Base-by-base conservation (phyloP, 768 basidiomycete species). In the Trametes gibbosa region DNA sequence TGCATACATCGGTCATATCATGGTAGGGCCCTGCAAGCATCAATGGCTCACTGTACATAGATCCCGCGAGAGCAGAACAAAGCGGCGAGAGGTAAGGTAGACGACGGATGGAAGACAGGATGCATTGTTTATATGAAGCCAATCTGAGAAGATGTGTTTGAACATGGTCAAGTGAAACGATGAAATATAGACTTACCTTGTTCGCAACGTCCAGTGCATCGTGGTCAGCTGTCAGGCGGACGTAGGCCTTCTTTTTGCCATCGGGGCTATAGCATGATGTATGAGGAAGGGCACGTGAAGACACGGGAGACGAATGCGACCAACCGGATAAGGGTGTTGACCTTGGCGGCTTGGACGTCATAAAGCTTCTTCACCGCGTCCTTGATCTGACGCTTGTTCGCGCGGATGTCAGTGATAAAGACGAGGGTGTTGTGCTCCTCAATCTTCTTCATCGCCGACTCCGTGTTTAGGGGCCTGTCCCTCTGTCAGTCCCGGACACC, bases 361-460 rank as follows among this genome's bases (percentile, higher is more conserved):
- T 98, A 98, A 69, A 99, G 76, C 85, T 97, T 97, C 86, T 98
- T 98, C 68, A 99, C 95, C 1, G 97, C 97, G 69, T 98, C 93
- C 85, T 95, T 96, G 81, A 98, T 98, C 77, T 99, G 94, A 47
- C 94, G 86, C 85, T 99, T 99, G 86, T 97, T 99, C 66, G 93
- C 80, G 73, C 85, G 87, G 75, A 98, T 70, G 76, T 98, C 95
- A 53, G 97, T 95, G 61, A 98, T 88, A 82, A 98, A 99, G 60
- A 99, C 97, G 58, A 98, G 85, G 32, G 97, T 99, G 78, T 99
- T 98, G 83, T 98, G 88, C 76, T 98, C 96, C 83, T 99, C 96
- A 58, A 99, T 99, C 85, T 99, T 97, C 85, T 98, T 96, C 96
- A 98, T 98, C 63, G 96, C 95, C 13, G 86, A 89, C 76, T 98